Evolutionary conservation across 441 rosid species (phyloP).

Genomic region (Jatropha multifida): DNA sequence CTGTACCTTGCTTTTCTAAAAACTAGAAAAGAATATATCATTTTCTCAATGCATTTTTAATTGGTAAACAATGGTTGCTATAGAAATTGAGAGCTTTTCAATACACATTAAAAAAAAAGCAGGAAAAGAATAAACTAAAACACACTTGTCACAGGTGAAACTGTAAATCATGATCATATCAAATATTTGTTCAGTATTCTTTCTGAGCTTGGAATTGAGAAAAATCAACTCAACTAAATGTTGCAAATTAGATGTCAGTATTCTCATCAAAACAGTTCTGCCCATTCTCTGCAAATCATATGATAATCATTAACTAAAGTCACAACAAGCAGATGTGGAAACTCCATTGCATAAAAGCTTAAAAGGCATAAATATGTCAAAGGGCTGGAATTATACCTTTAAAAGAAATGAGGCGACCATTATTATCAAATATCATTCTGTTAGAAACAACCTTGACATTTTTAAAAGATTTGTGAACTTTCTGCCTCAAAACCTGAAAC

Average conservation of each 20-base stretch:
- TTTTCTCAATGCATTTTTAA: neutral
- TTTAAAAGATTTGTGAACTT: conserved; percentile 61
- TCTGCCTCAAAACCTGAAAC: conserved; percentile 80
- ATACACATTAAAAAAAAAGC: too few species aligned
- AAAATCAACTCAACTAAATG: neutral
- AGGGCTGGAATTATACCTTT: conserved; percentile 48
- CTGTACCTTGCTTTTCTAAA: neutral
- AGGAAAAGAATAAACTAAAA: too few species aligned
- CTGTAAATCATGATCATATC: neutral
- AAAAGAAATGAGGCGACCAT: conserved; percentile 64
- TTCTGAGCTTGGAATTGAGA: neutral
- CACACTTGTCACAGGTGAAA: neutral
- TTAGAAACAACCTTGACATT: conserved; percentile 80
- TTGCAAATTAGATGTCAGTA: neutral
- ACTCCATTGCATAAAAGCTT: neutral
- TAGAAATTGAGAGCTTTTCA: neutral
- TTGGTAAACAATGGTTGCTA: neutral
- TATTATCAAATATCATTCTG: conserved; percentile 60
- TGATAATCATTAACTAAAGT: neutral
- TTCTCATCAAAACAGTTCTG: conserved; percentile 1
- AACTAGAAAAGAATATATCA: neutral
- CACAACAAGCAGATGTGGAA: neutral
- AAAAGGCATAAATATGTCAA: conserved; percentile 9
- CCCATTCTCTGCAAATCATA: neutral
- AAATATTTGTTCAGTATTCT: neutral